These are phyloP conservation scores for Hymenoscyphus scutula DNA, from an alignment of 2,329 filamentous ascomycete genomes.

Conservation along the genomic window DNA sequence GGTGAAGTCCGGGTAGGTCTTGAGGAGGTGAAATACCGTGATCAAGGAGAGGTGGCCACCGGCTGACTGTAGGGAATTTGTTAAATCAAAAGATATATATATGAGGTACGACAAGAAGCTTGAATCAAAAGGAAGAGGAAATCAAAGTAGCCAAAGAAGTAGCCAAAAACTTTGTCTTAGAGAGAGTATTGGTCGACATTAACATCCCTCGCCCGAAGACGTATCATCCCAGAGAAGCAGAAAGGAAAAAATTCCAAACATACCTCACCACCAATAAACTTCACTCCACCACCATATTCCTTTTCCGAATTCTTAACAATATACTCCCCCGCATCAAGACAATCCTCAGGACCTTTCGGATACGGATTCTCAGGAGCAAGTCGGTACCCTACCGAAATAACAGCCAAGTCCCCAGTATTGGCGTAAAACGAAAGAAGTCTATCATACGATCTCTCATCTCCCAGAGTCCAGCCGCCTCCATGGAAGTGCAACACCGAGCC, in stretches of 20 bases:
- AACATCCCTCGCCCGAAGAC: constrained; percentile 24
- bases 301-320: constrained; percentile 47
- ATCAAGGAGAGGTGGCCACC: constrained; percentile 50
- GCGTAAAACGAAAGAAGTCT: constrained; percentile 48
- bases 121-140: neutral
- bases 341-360: constrained; percentile 54
- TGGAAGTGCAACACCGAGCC: constrained; percentile 56
- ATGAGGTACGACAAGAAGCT: neutral
- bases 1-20: constrained; percentile 38
- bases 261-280: constrained; percentile 47
- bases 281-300: constrained; percentile 43
- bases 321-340: constrained; percentile 54
- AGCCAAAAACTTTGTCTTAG: constrained; percentile 4
- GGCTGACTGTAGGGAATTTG: constrained; percentile 40
- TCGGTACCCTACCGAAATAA: constrained; percentile 57
- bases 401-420: constrained; percentile 46
- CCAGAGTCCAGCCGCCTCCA: constrained; percentile 46
- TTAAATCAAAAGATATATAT: constrained; percentile 9
- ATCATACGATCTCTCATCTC: constrained; percentile 35
- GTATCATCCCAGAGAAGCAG: neutral
- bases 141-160: constrained; percentile 13
- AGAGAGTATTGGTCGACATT: constrained; percentile 7
- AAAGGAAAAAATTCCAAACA: constrained; percentile 5
- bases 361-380: constrained; percentile 59
- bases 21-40: constrained; percentile 47